Evolutionary conservation across 805 yeast species (phyloP).

Genomic region (Ogataea wickerhamii): DNA sequence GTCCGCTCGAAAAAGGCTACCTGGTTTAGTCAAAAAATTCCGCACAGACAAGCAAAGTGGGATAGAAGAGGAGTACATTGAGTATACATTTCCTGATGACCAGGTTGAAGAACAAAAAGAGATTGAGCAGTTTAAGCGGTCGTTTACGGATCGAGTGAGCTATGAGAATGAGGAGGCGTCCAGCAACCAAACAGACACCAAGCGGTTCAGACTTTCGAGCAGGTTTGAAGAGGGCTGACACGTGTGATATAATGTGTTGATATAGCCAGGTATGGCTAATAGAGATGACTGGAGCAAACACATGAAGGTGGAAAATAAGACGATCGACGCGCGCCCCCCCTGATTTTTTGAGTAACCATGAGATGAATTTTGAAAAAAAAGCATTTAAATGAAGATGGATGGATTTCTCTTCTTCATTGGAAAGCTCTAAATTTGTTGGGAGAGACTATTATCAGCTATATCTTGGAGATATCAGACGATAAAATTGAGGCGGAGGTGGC

Average conservation of each 20-base stretch:
- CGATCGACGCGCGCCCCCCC: background rate
- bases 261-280: background rate
- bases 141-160: background rate
- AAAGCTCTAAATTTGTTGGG: too few relatives aligned
- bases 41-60: conserved; percentile 39
- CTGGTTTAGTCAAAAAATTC: conserved; percentile 47
- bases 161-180: background rate
- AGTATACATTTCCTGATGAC: conserved; percentile 68
- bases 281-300: background rate
- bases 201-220: background rate
- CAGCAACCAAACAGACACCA: background rate
- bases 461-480: too few relatives aligned
- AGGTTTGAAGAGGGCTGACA: background rate
- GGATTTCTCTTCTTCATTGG: too few relatives aligned
- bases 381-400: too few relatives aligned
- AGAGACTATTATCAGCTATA: too few relatives aligned
- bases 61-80: conserved; percentile 50
- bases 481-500: too few relatives aligned
- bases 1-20: conserved; percentile 45
- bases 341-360: background rate
- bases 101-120: conserved; percentile 25
- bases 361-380: background rate
- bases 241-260: background rate
- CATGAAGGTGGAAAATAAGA: background rate
- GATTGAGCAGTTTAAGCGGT: conserved; percentile 4